Evolutionary conservation across 345 rosid genomes (phyloP), one percentile per base, ranked within the genome.

Genomic region (Hibiscus trionum): DNA sequence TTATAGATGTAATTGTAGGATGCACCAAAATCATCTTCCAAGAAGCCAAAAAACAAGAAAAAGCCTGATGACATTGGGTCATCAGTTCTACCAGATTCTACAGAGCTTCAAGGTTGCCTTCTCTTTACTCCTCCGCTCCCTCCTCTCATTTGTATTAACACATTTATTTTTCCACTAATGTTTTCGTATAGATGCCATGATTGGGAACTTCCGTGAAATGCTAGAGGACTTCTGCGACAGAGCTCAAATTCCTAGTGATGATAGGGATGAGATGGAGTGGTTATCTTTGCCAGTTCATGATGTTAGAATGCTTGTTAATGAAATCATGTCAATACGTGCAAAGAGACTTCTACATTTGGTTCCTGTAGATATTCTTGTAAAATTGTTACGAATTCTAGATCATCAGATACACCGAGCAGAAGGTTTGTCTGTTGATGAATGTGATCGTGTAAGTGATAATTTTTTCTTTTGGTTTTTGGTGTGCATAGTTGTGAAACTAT

Each of bases 351-450:
- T 95, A 19, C 93, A 95, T 83, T 79, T 88, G 87, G 93, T 93
- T 75, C 92, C 96, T 69, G 90, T 84, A 66, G 97, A 92, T 82
- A 79, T 83, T 79, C 90, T 95, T 70, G 83, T 90, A 58, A 88
- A 87, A 78, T 77, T 89, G 66, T 80, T 95, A 71, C 84, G 73
- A 77, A 84, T 91, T 75, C 85, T 95, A 37, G 99, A 95, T 84
- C 90, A 87, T 81, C 99, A 95, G 81, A 95, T 95, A 80, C 99
- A 95, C 83, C 89, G 91, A 72, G 99, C 98, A 66, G 98, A 93
- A 82, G 99, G 99, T 72, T 83, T 93, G 72, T 88, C 97, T 11
- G 60, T 93, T 46, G 82, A 80, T 77, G 88, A 84, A 69, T 88
- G 71, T 75, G 94, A 92, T 47, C 85, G 83, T 78, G 99, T 95